Percentiles rank a stretch among this genome's conserved stretches.
Conservation (phyloP, 2,329 filamentous ascomycete species). For the Macroventuria anomochaeta region DNA sequence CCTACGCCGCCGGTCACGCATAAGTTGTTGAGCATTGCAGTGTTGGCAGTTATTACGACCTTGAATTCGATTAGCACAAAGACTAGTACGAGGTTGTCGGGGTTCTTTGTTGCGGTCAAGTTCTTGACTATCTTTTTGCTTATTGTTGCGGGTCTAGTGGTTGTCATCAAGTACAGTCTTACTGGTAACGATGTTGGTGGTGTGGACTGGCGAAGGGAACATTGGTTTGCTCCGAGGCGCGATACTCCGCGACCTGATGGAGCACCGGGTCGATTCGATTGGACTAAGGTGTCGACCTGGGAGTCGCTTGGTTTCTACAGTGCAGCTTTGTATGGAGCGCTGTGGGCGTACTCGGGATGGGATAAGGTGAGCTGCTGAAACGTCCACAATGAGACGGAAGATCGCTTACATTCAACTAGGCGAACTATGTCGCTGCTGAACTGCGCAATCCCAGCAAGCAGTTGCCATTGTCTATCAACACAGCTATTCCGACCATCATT, state of each 20-base stretch:
- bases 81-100: constrained; percentile 49
- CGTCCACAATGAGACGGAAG: constrained; percentile 23
- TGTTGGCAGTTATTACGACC: constrained; percentile 48
- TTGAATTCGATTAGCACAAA: constrained; percentile 55
- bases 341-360: constrained; percentile 48
- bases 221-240: constrained; percentile 40
- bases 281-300: constrained; percentile 58
- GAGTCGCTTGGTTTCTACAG: constrained; percentile 67
- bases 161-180: constrained; percentile 35
- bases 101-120: constrained; percentile 50
- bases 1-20: constrained; percentile 54
- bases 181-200: constrained; percentile 42
- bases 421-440: constrained; percentile 49
- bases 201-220: constrained; percentile 42
- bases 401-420: constrained; percentile 23
- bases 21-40: constrained; percentile 50
- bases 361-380: constrained; percentile 37
- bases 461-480: constrained; percentile 68
- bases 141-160: constrained; percentile 45
- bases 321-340: constrained; percentile 57
- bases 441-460: constrained; percentile 43
- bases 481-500: constrained; percentile 66
- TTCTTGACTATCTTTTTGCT: constrained; percentile 44
- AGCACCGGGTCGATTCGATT: constrained; percentile 34
- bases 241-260: constrained; percentile 40